Percentiles rank a stretch among this genome's conserved stretches.
Evolutionary conservation across 2,329 filamentous ascomycete genomes (phyloP).

Genomic region (Calycina herbarum): DNA sequence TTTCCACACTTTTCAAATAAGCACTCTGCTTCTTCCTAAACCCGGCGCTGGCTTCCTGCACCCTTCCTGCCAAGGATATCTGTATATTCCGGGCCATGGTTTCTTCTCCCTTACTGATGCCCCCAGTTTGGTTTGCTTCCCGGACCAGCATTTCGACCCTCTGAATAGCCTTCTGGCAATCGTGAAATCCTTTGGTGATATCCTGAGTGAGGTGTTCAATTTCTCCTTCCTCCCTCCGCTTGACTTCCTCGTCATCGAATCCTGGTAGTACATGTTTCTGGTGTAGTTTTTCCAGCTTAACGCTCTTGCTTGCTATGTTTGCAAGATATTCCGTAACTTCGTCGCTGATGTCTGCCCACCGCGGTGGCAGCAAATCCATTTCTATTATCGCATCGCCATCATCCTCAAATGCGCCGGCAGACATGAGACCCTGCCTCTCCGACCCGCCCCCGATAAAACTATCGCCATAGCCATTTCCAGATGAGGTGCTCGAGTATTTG

Average conservation of each 20-base stretch:
- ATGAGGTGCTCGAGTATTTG: conserved; percentile 51
- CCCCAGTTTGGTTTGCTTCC: conserved; percentile 72
- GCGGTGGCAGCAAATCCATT: conserved; percentile 93
- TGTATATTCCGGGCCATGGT: conserved; percentile 96
- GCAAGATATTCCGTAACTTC: conserved; percentile 83
- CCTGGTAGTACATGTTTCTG: conserved; percentile 96
- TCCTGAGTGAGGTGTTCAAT: conserved; percentile 89
- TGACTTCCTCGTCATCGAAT: conserved; percentile 92
- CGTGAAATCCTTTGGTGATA: conserved; percentile 85
- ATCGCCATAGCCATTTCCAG: conserved; percentile 59
- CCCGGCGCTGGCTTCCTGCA: conserved; percentile 86
- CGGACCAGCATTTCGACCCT: conserved; percentile 83
- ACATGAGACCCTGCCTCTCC: conserved; percentile 81
- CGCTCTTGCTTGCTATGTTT: conserved; percentile 78
- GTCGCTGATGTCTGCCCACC: conserved; percentile 94
- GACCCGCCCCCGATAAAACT: conserved; percentile 54
- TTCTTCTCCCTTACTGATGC: conserved; percentile 80
- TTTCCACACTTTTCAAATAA: conserved; percentile 80
- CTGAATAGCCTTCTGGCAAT: conserved; percentile 86
- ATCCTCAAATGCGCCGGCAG: conserved; percentile 73
- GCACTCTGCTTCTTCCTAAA: conserved; percentile 98
- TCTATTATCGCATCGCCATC: conserved; percentile 95
- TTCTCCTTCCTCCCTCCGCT: conserved; percentile 80
- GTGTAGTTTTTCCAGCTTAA: conserved; percentile 85
- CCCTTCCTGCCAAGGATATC: conserved; percentile 80